Conservation (phyloP, 83 land plant genomes). For the Picea abies region DNA sequence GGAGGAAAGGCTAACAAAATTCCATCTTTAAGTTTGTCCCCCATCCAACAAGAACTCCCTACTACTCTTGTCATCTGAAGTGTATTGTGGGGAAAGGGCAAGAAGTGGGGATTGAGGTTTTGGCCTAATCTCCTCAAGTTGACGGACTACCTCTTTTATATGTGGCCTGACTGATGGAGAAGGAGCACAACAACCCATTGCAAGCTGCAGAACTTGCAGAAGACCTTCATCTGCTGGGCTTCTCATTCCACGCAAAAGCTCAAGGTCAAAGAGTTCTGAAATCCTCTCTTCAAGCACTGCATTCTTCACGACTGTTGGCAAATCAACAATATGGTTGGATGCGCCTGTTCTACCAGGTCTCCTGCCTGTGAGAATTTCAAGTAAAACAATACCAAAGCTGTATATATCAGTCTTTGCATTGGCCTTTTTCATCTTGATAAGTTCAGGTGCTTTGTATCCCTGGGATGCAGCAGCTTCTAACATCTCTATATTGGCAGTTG, state of each 20-base stretch:
- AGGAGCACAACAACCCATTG: constrained; percentile 50
- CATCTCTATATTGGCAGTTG: constrained; percentile 28
- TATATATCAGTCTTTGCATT: constrained; percentile 42
- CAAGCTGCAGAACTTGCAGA: constrained; percentile 42
- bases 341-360: constrained; percentile 24
- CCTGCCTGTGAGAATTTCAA: constrained; percentile 37
- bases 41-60: constrained; percentile 9
- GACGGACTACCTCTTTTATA: constrained; percentile 39
- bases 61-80: constrained; percentile 20
- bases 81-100: constrained; percentile 25
- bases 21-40: background rate
- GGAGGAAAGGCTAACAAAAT: background rate
- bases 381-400: constrained; percentile 40
- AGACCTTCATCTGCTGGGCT: constrained; percentile 45
- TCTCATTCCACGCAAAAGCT: constrained; percentile 30
- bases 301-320: constrained; percentile 31
- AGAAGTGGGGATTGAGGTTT: constrained; percentile 32
- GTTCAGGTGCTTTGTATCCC: constrained; percentile 47
- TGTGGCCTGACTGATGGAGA: constrained; percentile 36
- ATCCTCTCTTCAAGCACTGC: constrained; percentile 42
- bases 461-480: constrained; percentile 28
- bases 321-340: constrained; percentile 23
- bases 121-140: constrained; percentile 44
- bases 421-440: constrained; percentile 35
- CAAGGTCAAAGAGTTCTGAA: constrained; percentile 45